phyloP scores from a whole-genome alignment of 169 alveolate species.

The Cryptosporidium sp. region DNA sequence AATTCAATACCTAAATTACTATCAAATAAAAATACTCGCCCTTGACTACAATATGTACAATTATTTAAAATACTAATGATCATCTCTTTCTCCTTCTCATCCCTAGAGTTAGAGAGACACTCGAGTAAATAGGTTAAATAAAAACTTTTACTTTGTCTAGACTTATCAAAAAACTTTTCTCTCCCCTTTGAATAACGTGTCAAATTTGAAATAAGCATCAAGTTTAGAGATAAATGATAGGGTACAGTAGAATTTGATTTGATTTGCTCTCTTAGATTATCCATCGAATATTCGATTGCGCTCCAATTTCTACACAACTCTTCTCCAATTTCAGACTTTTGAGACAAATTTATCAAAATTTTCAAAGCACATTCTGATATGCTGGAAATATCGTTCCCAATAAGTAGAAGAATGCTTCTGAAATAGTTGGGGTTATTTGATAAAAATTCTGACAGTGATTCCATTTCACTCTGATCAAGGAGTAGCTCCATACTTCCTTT shows the following conservation, averaged over 20 bases:
- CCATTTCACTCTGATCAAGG: slow-evolving; percentile 56
- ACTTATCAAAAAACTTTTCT: slow-evolving; percentile 8
- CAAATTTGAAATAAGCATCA: slow-evolving; percentile 66
- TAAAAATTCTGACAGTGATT: not conserved
- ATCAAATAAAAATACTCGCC: slow-evolving; percentile 27
- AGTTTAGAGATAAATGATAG: slow-evolving; percentile 19
- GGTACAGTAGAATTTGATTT: slow-evolving; percentile 26
- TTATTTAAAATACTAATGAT: slow-evolving; percentile 33
- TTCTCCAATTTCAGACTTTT: slow-evolving; percentile 35
- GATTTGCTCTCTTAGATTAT: slow-evolving; percentile 60
- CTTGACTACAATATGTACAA: slow-evolving; percentile 45
- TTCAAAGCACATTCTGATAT: slow-evolving; percentile 33
- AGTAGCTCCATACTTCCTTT: slow-evolving; percentile 44
- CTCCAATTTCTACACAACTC: slow-evolving; percentile 32
- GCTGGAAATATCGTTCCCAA: slow-evolving; percentile 17
- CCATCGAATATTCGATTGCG: slow-evolving; percentile 57
- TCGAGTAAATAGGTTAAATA: slow-evolving; percentile 46
- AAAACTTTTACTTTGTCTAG: slow-evolving; percentile 12
- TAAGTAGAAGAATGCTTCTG: slow-evolving; percentile 6
- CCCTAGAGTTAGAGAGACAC: slow-evolving; percentile 11
- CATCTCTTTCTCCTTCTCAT: slow-evolving; percentile 30
- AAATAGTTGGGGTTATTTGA: slow-evolving; percentile 16
- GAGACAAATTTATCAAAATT: slow-evolving; percentile 46
- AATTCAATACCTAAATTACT: slow-evolving; percentile 41
- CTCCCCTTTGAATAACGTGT: slow-evolving; percentile 53